phyloP scores from a whole-genome alignment of 306 rosid species.

The Trifolium repens region DNA sequence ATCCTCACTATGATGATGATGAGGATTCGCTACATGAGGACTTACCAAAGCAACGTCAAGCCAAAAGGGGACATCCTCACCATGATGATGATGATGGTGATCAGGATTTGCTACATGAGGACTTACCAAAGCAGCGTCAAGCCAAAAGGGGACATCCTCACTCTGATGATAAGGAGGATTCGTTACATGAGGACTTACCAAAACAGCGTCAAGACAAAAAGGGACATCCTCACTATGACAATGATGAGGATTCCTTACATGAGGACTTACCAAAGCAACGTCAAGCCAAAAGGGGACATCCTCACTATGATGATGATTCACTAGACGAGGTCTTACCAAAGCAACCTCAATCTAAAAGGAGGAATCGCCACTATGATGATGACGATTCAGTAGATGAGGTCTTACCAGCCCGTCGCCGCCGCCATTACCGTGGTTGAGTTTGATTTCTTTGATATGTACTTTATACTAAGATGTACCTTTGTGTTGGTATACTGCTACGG shows the following conservation, averaged over 20 bases:
- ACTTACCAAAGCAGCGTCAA: neutral
- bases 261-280: neutral
- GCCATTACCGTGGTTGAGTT: constrained; percentile 4
- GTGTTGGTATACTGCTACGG: neutral
- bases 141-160: neutral
- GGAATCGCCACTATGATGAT: neutral
- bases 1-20: neutral
- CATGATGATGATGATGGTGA: neutral
- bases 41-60: neutral
- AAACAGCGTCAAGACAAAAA: neutral
- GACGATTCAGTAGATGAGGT: neutral
- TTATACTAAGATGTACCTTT: neutral
- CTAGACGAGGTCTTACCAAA: neutral
- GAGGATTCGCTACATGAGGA: neutral
- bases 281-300: neutral
- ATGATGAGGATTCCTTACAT: neutral
- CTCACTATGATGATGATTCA: neutral
- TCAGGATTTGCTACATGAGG: neutral
- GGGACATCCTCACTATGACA: neutral
- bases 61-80: neutral
- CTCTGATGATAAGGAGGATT: neutral
- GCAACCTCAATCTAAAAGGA: neutral
- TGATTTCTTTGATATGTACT: neutral
- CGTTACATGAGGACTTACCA: neutral
- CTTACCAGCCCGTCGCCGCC: neutral